A percentile compares a stretch with the other conserved stretches of the same genome.
Evolutionary conservation across 2,329 filamentous ascomycete genomes (phyloP).

Genomic region (Aspergillus japonicus): DNA sequence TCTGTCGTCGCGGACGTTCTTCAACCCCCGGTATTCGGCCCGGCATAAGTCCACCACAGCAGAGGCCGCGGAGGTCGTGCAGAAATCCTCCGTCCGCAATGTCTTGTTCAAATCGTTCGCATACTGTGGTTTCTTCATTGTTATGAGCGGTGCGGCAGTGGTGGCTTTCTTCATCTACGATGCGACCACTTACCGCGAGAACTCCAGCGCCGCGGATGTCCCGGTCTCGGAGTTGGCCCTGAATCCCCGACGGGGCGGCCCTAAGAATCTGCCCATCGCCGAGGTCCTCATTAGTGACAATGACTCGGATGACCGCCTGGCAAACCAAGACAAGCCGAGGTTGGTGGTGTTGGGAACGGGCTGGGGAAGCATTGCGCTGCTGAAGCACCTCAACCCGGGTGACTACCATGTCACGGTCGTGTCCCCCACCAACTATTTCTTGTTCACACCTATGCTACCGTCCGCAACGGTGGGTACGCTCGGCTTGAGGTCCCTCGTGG

Average conservation of each 20-base stretch:
- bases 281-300: slow-evolving; percentile 88
- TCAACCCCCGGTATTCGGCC: slow-evolving; percentile 25
- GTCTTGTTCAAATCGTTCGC: slow-evolving; percentile 70
- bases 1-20: slow-evolving; percentile 22
- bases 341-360: slow-evolving; percentile 90
- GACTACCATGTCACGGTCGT: slow-evolving; percentile 96
- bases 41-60: slow-evolving; percentile 34
- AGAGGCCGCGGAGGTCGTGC: slow-evolving; percentile 18
- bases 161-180: slow-evolving; percentile 92
- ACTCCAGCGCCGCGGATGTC: slow-evolving; percentile 66
- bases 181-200: slow-evolving; percentile 81
- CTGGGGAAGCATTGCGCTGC: slow-evolving; percentile 88
- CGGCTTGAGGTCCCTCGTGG: slow-evolving; percentile 84
- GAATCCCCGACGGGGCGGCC: slow-evolving; percentile 76
- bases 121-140: slow-evolving; percentile 71
- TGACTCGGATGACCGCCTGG: slow-evolving; percentile 67
- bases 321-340: slow-evolving; percentile 82
- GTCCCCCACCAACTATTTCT: slow-evolving; percentile 91
- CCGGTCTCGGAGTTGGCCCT: slow-evolving; percentile 82
- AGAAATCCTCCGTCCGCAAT: slow-evolving; percentile 39
- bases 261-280: slow-evolving; percentile 91
- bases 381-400: slow-evolving; percentile 85
- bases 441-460: slow-evolving; percentile 97
- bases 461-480: slow-evolving; percentile 95
- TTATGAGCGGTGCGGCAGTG: slow-evolving; percentile 67